A percentile compares a stretch with the other conserved stretches of the same genome.
Evolutionary conservation across 805 yeast genomes (phyloP).

Genomic region (Yarrowia hollandica): DNA sequence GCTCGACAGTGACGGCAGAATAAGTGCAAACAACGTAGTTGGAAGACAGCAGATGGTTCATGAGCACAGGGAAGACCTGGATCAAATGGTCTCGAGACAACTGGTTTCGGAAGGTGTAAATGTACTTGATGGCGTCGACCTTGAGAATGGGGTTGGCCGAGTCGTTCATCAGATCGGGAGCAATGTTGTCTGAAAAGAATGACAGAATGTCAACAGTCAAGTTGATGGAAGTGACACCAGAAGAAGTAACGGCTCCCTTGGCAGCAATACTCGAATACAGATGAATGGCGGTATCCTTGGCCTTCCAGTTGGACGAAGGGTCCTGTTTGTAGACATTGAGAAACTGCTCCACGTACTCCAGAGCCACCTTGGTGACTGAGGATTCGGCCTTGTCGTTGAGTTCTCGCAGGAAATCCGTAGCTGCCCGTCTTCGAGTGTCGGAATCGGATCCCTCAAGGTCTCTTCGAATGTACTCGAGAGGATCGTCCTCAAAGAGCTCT

Average conservation of each 20-base stretch:
- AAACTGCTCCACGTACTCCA: conserved; percentile 68
- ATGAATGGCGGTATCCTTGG: conserved; percentile 82
- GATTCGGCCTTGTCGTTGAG: conserved; percentile 76
- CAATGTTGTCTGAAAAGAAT: conserved; percentile 78
- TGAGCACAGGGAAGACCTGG: conserved; percentile 75
- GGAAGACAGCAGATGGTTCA: conserved; percentile 62
- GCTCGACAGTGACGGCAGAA: conserved; percentile 89
- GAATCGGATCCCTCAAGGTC: conserved; percentile 94
- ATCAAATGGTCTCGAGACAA: conserved; percentile 79
- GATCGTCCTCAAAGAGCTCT: conserved; percentile 95
- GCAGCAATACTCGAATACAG: conserved; percentile 87
- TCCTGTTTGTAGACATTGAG: conserved; percentile 50
- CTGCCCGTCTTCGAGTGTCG: conserved; percentile 86
- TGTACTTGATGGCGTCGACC: conserved; percentile 90
- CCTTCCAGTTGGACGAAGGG: conserved; percentile 65
- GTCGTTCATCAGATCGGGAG: conserved; percentile 68
- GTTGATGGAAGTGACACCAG: conserved; percentile 87
- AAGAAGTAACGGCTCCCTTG: conserved; percentile 80
- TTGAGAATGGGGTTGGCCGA: conserved; percentile 71
- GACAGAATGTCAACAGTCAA: conserved; percentile 79
- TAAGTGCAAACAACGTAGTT: conserved; percentile 88
- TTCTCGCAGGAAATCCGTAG: conserved; percentile 90
- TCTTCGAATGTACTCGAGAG: conserved; percentile 85
- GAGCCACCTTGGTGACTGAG: conserved; percentile 69
- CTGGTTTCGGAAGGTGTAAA: conserved; percentile 88